Conservation (phyloP, 495 filamentous ascomycete species). For the Ascodesmis nigricans region DNA sequence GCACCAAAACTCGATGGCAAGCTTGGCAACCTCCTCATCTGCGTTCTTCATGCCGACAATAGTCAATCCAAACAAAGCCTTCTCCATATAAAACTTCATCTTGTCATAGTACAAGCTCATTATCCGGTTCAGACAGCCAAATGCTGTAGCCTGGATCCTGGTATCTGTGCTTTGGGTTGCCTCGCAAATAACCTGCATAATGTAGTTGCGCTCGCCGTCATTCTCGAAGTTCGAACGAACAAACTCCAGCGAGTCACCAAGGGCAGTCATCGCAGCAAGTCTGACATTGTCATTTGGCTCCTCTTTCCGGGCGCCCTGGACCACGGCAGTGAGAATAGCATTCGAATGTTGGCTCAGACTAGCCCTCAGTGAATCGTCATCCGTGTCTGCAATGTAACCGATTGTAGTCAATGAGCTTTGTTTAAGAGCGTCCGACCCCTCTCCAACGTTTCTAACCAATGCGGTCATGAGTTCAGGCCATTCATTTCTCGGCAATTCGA, state of each 20-base stretch:
- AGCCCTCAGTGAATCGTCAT: conserved; percentile 64
- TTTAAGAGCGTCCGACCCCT: conserved; percentile 65
- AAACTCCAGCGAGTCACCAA: conserved; percentile 95
- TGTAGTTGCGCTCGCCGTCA: conserved; percentile 96
- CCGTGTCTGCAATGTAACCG: conserved; percentile 92
- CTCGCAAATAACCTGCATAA: conserved; percentile 99
- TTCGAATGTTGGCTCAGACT: conserved; percentile 74
- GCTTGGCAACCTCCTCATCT: conserved; percentile 92
- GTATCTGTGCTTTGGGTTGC: conserved; percentile 79
- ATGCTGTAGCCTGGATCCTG: conserved; percentile 82
- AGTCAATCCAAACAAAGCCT: conserved; percentile 93
- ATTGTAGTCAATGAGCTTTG: conserved; percentile 84
- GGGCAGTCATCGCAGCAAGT: conserved; percentile 71
- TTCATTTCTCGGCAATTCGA: conserved; percentile 78
- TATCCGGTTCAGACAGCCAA: conserved; percentile 91
- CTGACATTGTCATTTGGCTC: conserved; percentile 78
- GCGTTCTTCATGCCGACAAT: conserved; percentile 96
- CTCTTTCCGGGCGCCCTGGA: conserved; percentile 91
- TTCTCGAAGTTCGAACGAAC: conserved; percentile 96
- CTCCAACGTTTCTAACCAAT: conserved; percentile 76
- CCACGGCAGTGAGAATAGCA: conserved; percentile 89
- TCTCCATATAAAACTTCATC: conserved; percentile 99
- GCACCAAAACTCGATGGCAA: conserved; percentile 98
- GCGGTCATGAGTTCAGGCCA: conserved; percentile 87
- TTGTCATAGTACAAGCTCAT: conserved; percentile 97